Evolutionary conservation across 805 yeast genomes (phyloP), one percentile per base, ranked within the genome.

Genomic region (Barnettozyma pratensis): DNA sequence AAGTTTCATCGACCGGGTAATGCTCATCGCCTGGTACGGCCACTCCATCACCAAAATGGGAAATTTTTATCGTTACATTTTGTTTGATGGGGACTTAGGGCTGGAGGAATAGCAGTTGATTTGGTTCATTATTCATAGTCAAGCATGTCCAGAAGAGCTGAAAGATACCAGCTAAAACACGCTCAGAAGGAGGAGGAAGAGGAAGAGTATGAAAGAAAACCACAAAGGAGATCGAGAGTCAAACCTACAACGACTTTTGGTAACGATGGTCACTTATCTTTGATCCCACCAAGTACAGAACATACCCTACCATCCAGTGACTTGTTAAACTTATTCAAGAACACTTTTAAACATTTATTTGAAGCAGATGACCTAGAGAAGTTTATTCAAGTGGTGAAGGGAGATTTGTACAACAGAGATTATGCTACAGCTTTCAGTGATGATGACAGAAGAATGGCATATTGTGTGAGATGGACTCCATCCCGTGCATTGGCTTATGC

Each of bases 381-480:
- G 1, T 68, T 71, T 44, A 76, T 89, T 28, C 96, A 90, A 61
- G 53, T 58, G 1, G 95, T 89, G 27, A 89, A 89, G 58, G 74
- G 81, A 1, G 78, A 80, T 49, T 69, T 89, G 19, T 89, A 70
- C 63, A 77, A 87, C 45, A 68, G 96, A 55, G 81, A 88, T 51
- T 89, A 87, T 61, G 48, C 73, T 5, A 68, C 70, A 9, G 96
- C 96, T 1, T 89, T 90, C 62, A 77, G 77, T 47, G 66, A 69
- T 44, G 81, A 76, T 45, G 74, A 70, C 41, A 82, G 85, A 55
- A 71, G 95, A 45, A 76, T 75, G 53, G 96, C 95, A 0, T 89
- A 89, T 59, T 86, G 83, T 19, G 77, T 83, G 25, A 70, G 97
- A 55, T 89, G 97, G 97, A 76, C 94, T 0, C 91, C 96, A 0